A percentile compares a stretch with the other conserved stretches of the same genome.
These are phyloP conservation scores for Selenicereus undatus DNA, from an alignment of 148 eudicot species.

Conservation along the genomic window DNA sequence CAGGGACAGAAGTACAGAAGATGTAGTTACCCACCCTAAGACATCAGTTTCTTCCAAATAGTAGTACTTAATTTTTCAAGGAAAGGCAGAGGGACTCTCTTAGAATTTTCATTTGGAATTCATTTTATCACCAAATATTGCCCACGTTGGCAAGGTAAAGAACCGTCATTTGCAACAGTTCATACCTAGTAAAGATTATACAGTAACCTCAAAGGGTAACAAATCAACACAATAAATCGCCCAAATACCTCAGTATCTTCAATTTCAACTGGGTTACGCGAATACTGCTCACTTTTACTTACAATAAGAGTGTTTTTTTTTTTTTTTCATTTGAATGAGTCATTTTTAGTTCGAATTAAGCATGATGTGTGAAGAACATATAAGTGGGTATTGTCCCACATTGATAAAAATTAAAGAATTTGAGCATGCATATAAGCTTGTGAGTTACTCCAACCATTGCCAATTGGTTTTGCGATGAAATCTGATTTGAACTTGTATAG, in stretches of 20 bases:
- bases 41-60: not conserved
- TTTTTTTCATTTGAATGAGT: not conserved
- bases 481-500: no score
- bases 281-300: not conserved
- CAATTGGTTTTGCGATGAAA: no score
- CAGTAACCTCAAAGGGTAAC: not conserved
- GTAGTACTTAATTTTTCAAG: not conserved
- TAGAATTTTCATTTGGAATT: not conserved
- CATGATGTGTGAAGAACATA: no score
- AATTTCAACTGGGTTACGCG: not conserved
- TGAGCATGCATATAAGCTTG: no score
- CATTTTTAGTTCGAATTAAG: not conserved
- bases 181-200: not conserved
- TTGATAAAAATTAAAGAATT: no score
- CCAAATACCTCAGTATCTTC: not conserved
- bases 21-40: not conserved
- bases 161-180: not conserved
- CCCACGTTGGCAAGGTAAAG: not conserved
- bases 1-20: not conserved
- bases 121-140: not conserved
- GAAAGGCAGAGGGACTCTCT: not conserved
- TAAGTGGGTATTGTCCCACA: no score
- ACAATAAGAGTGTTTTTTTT: not conserved
- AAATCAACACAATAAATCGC: not conserved
- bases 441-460: no score